Percentiles rank a stretch among this genome's conserved stretches.
phyloP scores from a whole-genome alignment of 768 basidiomycete species.

The Kwoniella bestiolae region DNA sequence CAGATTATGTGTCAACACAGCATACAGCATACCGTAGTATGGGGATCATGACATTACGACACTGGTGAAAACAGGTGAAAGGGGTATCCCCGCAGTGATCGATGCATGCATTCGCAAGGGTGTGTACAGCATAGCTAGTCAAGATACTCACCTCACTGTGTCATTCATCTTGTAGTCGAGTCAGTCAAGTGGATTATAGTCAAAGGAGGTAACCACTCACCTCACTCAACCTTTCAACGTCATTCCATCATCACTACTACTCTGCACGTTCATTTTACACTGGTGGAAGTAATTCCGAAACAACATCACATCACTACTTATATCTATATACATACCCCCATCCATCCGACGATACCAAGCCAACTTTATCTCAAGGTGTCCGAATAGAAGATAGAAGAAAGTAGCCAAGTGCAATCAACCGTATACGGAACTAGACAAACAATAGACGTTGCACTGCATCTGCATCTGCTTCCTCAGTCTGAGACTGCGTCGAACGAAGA shows the following conservation, averaged over 20 bases:
- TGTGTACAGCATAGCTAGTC: neutral
- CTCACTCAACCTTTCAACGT: neutral
- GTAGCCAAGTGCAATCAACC: no score
- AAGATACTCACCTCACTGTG: neutral
- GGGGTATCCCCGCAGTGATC: neutral
- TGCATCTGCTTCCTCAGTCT: no score
- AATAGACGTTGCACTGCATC: no score
- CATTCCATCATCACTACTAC: neutral
- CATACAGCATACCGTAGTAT: neutral
- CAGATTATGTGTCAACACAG: neutral
- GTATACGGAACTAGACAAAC: neutral
- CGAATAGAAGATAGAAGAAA: no score
- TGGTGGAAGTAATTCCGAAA: neutral
- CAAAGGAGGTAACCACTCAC: neutral
- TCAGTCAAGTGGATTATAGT: neutral
- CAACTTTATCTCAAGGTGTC: no score
- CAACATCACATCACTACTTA: neutral
- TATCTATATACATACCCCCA: neutral
- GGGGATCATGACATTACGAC: neutral
- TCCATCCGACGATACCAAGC: neutral
- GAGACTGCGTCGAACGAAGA: neutral
- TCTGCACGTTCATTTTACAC: neutral
- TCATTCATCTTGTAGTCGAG: neutral
- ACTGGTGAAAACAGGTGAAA: neutral
- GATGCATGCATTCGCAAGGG: neutral